Conservation (phyloP, 176 grass and related monocot genomes). For the Avena atlantica region DNA sequence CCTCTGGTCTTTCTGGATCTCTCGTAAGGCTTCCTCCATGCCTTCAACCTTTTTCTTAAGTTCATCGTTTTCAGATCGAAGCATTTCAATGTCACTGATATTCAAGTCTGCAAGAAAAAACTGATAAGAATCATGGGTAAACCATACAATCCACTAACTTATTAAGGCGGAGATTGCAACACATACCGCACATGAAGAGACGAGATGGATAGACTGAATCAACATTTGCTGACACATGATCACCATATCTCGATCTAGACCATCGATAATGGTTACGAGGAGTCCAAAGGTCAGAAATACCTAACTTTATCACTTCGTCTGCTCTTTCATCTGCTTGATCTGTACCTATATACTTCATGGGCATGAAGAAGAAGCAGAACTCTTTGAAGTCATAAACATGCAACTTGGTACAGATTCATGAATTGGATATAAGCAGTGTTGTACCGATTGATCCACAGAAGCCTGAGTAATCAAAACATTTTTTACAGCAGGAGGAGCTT, state of each 20-base stretch:
- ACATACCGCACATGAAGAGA: constrained; percentile 78
- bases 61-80: constrained; percentile 54
- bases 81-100: constrained; percentile 67
- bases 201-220: constrained; percentile 58
- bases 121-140: constrained; percentile 40
- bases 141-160: constrained; percentile 17
- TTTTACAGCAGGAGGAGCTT: constrained; percentile 78
- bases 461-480: constrained; percentile 89
- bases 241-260: constrained; percentile 81
- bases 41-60: constrained; percentile 47
- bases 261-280: constrained; percentile 92
- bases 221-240: constrained; percentile 65
- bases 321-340: constrained; percentile 70
- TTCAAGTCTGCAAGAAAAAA: constrained; percentile 60
- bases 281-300: constrained; percentile 86
- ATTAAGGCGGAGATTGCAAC: constrained; percentile 4
- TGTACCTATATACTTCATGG: constrained; percentile 85
- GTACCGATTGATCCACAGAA: constrained; percentile 73
- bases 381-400: background rate
- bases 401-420: constrained; percentile 1
- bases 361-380: constrained; percentile 24
- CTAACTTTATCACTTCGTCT: constrained; percentile 62
- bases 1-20: constrained; percentile 55
- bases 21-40: constrained; percentile 55
- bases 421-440: constrained; percentile 32